Conservation (phyloP, 345 rosid genomes). For the Dovyalis caffra region DNA sequence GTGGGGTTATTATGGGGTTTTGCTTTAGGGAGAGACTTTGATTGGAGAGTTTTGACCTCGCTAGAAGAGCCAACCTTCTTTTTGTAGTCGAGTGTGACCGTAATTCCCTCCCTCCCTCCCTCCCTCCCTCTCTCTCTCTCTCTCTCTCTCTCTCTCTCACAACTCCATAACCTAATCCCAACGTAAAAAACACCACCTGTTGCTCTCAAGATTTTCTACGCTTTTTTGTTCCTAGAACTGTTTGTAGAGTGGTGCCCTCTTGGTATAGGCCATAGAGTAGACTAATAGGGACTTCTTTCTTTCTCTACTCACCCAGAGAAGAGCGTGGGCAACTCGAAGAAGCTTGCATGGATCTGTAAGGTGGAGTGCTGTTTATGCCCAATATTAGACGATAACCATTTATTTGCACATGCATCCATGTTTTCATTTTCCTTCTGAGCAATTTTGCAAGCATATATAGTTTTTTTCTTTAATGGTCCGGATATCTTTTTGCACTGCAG, state of each 20-base stretch:
- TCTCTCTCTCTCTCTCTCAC: not conserved
- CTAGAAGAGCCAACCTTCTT: constrained; percentile 24
- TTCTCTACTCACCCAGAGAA: not conserved
- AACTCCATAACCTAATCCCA: not conserved
- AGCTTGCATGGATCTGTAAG: not conserved
- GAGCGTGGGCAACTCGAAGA: not conserved
- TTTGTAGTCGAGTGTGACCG: constrained; percentile 20
- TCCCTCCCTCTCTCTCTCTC: not conserved
- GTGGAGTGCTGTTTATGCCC: not conserved
- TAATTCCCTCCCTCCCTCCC: not conserved
- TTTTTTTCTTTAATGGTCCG: not conserved
- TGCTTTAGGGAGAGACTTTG: constrained; percentile 8
- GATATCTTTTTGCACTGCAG: not conserved
- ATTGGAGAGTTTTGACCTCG: constrained; percentile 46
- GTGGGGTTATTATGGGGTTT: constrained; percentile 20
- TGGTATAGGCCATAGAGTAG: not conserved
- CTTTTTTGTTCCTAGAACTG: not conserved
- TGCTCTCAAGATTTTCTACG: constrained; percentile 24
- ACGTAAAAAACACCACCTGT: constrained; percentile 15
- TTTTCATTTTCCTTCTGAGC: no score
- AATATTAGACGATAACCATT: not conserved
- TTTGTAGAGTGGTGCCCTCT: not conserved
- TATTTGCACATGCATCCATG: not conserved
- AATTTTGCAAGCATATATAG: no score
- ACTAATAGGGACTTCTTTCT: not conserved